These are phyloP conservation scores for Adenanthera pavonina DNA, from an alignment of 306 rosid species.

Conservation along the genomic window DNA sequence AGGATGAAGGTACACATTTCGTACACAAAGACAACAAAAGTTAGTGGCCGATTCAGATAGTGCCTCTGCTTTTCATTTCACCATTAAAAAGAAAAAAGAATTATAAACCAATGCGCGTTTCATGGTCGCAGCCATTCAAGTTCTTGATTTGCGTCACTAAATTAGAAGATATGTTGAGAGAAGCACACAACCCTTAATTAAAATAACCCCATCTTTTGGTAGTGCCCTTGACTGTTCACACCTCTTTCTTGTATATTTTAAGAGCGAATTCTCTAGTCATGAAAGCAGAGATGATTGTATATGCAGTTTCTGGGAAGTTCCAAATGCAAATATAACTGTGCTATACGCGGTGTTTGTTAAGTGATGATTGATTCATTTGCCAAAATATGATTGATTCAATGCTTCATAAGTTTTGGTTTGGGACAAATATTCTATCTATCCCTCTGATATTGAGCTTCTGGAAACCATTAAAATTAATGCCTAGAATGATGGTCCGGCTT, in stretches of 20 bases:
- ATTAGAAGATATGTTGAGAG: not conserved
- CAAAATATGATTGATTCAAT: not conserved
- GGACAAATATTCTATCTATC: no score
- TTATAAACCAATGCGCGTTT: conserved; percentile 28
- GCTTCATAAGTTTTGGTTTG: no score
- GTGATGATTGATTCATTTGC: conserved; percentile 38
- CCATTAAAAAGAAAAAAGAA: not conserved
- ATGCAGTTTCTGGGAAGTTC: not conserved
- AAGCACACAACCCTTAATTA: not conserved
- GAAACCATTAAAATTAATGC: no score
- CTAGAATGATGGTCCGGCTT: no score
- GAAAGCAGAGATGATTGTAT: not conserved
- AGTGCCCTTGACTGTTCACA: not conserved
- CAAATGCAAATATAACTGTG: not conserved
- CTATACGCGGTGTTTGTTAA: conserved; percentile 26
- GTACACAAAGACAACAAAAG: conserved; percentile 39
- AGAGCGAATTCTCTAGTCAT: not conserved
- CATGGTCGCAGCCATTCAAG: not conserved
- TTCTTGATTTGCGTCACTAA: not conserved
- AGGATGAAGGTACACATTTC: conserved; percentile 44
- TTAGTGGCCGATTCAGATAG: not conserved
- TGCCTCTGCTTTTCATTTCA: conserved; percentile 16
- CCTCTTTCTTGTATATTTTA: not conserved
- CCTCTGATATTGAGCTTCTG: no score
- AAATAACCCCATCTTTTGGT: conserved; percentile 11